Percentiles rank a stretch among this genome's conserved stretches.
phyloP scores from a whole-genome alignment of 2,329 filamentous ascomycete genomes.

The Juglanconis juglandina region DNA sequence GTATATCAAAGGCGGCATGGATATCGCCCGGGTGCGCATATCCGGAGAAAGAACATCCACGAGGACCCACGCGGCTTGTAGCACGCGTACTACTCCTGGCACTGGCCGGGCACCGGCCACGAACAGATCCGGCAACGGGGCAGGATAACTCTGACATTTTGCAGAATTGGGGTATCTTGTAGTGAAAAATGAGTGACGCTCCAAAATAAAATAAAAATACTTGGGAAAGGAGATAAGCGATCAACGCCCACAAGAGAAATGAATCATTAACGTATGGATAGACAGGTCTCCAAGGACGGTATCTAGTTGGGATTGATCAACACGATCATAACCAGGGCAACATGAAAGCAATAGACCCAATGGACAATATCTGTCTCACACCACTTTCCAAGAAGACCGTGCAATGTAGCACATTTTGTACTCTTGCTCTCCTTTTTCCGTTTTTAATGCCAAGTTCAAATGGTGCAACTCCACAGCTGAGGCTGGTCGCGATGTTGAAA shows the following conservation, averaged over 20 bases:
- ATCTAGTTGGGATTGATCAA: background rate
- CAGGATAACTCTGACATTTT: constrained; percentile 26
- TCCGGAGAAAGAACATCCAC: constrained; percentile 34
- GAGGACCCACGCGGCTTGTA: constrained; percentile 28
- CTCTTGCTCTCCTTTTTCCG: background rate
- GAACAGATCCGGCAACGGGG: constrained; percentile 27
- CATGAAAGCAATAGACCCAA: too few species aligned
- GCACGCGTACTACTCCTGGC: constrained; percentile 22
- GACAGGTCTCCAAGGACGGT: background rate
- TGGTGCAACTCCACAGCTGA: background rate
- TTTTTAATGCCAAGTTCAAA: background rate
- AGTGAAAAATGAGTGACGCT: background rate
- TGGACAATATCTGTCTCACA: too few species aligned
- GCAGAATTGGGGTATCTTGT: background rate
- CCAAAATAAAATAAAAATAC: background rate
- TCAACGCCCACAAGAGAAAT: background rate
- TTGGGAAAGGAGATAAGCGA: background rate
- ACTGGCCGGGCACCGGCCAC: constrained; percentile 26
- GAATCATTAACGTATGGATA: background rate
- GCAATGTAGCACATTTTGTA: background rate
- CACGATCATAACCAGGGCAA: background rate
- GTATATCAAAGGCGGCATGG: constrained; percentile 40
- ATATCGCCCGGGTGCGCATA: constrained; percentile 33
- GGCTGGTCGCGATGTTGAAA: background rate
- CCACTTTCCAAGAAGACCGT: too few species aligned